Percentiles rank a stretch among this genome's conserved stretches.
Conservation (phyloP, 1,284 basidiomycete species). For the Bondarzewia mesenterica region DNA sequence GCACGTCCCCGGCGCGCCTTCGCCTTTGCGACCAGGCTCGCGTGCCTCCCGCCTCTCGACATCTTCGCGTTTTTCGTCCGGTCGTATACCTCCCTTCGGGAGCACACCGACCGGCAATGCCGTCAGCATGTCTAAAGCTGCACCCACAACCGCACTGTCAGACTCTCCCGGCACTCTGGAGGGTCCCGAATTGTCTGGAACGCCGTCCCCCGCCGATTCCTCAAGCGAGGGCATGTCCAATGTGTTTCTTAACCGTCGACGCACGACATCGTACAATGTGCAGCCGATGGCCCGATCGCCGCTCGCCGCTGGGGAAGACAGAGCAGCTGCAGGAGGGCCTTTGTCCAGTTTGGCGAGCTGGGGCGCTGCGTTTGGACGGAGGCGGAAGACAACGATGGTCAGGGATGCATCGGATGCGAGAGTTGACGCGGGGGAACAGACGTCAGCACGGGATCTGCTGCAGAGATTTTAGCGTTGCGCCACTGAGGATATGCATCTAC, state of each 20-base stretch:
- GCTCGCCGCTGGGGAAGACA: slow-evolving; percentile 20
- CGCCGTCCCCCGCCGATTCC: slow-evolving; percentile 51
- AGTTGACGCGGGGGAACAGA: background rate
- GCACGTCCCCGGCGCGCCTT: slow-evolving; percentile 28
- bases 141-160: slow-evolving; percentile 59
- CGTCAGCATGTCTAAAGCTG: slow-evolving; percentile 43
- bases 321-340: slow-evolving; percentile 27
- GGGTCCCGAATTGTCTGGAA: slow-evolving; percentile 17
- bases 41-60: slow-evolving; percentile 54
- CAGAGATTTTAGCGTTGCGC: slow-evolving; percentile 8
- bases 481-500: background rate
- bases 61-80: slow-evolving; percentile 54
- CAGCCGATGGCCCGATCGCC: slow-evolving; percentile 33
- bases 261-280: slow-evolving; percentile 51
- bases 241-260: slow-evolving; percentile 34
- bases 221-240: slow-evolving; percentile 48
- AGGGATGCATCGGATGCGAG: background rate
- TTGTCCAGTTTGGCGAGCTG: slow-evolving; percentile 60
- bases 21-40: slow-evolving; percentile 58
- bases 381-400: slow-evolving; percentile 4
- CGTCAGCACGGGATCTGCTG: slow-evolving; percentile 8
- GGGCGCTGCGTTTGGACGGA: slow-evolving; percentile 43
- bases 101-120: slow-evolving; percentile 19
- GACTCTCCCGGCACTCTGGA: slow-evolving; percentile 16
- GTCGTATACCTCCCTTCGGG: slow-evolving; percentile 48